These are phyloP conservation scores for Ganoderma multipileum DNA, from an alignment of 1,284 basidiomycete genomes.

Conservation along the genomic window DNA sequence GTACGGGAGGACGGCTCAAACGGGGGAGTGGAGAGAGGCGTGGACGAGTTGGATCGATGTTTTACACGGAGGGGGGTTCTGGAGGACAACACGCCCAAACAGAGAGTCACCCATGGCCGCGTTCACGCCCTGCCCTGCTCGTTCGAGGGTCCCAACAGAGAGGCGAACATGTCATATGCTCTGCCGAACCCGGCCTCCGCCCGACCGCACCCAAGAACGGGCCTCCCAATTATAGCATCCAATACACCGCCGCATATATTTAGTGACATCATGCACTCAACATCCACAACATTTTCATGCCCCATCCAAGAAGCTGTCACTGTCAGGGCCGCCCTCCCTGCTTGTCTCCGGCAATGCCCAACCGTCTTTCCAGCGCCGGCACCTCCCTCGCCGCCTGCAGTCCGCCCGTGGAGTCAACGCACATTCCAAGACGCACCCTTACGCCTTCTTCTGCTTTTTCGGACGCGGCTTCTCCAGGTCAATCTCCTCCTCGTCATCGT, in stretches of 20 bases:
- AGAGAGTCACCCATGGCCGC: slow-evolving; percentile 6
- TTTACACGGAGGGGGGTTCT: background rate
- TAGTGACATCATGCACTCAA: slow-evolving; percentile 15
- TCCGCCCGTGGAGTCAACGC: background rate
- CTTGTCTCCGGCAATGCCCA: background rate
- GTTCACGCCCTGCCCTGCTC: background rate
- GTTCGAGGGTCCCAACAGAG: background rate
- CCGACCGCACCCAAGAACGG: background rate
- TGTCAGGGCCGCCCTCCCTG: background rate
- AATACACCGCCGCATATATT: slow-evolving; percentile 26
- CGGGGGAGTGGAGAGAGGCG: slow-evolving; percentile 7
- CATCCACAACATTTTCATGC: slow-evolving; percentile 3
- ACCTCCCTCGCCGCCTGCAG: background rate
- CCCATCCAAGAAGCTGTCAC: background rate
- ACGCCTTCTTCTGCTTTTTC: slow-evolving; percentile 73
- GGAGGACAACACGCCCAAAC: slow-evolving; percentile 16
- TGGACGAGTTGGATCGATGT: background rate
- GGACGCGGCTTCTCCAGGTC: slow-evolving; percentile 80
- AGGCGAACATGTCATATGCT: slow-evolving; percentile 1
- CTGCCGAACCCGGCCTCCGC: background rate
- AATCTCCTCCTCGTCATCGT: slow-evolving; percentile 80
- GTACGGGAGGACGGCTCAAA: background rate
- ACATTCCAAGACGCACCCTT: slow-evolving; percentile 33
- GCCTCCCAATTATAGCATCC: slow-evolving; percentile 26
- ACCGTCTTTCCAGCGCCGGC: background rate